These are phyloP conservation scores for Halophytophthora polymorphica DNA, from an alignment of 352 stramenopile species.

Conservation along the genomic window DNA sequence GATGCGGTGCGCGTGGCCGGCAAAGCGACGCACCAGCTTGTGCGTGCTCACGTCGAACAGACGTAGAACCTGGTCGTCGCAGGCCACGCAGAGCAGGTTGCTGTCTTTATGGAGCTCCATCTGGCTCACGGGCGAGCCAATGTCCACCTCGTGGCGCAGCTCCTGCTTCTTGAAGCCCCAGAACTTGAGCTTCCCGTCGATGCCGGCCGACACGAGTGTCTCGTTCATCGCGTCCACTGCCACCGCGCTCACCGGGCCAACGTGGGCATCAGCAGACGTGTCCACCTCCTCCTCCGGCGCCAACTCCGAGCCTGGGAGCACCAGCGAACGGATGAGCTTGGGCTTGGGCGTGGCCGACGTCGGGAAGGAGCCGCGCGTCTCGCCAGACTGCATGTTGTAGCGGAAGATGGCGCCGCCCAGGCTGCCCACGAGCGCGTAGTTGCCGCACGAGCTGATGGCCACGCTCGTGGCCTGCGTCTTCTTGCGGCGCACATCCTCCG, in stretches of 20 bases:
- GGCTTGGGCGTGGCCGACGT: constrained; percentile 65
- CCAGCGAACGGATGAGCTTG: constrained; percentile 63
- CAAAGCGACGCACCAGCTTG: constrained; percentile 87
- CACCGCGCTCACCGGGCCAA: constrained; percentile 82
- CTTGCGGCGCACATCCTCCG: constrained; percentile 59
- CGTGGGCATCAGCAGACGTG: constrained; percentile 47
- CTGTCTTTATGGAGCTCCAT: constrained; percentile 84
- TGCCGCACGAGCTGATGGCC: constrained; percentile 90
- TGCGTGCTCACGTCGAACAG: constrained; percentile 84
- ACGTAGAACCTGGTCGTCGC: constrained; percentile 85
- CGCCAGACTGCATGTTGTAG: constrained; percentile 96
- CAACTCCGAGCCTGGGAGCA: constrained; percentile 46
- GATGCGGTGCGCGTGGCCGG: constrained; percentile 77
- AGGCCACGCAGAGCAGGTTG: constrained; percentile 86
- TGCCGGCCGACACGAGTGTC: constrained; percentile 74
- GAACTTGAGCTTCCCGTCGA: constrained; percentile 89
- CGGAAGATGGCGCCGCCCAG: constrained; percentile 90
- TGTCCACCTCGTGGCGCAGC: constrained; percentile 59
- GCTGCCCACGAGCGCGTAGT: constrained; percentile 93
- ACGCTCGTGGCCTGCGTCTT: constrained; percentile 70
- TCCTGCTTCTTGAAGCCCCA: constrained; percentile 87
- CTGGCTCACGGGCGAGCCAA: constrained; percentile 76
- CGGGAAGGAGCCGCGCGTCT: constrained; percentile 89
- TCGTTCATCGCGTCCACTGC: constrained; percentile 86
- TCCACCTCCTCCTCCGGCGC: constrained; percentile 30